Evolutionary conservation across 108 stramenopile genomes (phyloP), one percentile per base, ranked within the genome.

Genomic region (Fragilaria radians): DNA sequence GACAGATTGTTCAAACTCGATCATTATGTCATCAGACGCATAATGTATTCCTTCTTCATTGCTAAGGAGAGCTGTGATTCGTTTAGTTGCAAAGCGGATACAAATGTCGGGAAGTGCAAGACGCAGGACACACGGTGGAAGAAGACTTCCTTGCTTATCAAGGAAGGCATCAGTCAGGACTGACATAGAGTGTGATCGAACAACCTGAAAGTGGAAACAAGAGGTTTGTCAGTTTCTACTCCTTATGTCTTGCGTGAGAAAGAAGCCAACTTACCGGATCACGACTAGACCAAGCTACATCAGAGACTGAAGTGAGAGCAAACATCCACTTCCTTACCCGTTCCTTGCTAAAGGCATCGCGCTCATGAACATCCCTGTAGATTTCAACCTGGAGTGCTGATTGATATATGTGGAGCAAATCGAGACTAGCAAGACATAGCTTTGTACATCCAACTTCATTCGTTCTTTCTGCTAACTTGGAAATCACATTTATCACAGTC

Each of bases 171-270:
- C 85, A n/a, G 91, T 87, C 28, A 92, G 53, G 65, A 92, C 70
- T 9, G 87, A 85, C 25, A 92, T 70, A 28, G 91, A 76, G 56
- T 92, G 87, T 49, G 88, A 86, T 32, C 91, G 72, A 31, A 88
- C 85, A 66, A 52, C 69, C 90, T 91, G 52, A 0, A 60, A 25
- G 32, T 48, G 17, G 24, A 54, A 51, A 7, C 7, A 49, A 57
- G 34, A 52, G 63, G 5, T 46, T 34, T 28, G 46, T 52, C 11
- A 52, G 52, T 50, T 4, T 53, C 2, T 28, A 1, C n/a, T n/a
- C n/a, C n/a, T n/a, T n/a, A n/a, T n/a, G n/a, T n/a, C n/a, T n/a
- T n/a, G n/a, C n/a, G n/a, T n/a, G n/a, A n/a, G n/a, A n/a, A 14
- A 14, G 36, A 42, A 7, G 14, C 7, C 33, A 32, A 82, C 88